Conservation (phyloP, 306 rosid genomes). For the Luffa acutangula region DNA sequence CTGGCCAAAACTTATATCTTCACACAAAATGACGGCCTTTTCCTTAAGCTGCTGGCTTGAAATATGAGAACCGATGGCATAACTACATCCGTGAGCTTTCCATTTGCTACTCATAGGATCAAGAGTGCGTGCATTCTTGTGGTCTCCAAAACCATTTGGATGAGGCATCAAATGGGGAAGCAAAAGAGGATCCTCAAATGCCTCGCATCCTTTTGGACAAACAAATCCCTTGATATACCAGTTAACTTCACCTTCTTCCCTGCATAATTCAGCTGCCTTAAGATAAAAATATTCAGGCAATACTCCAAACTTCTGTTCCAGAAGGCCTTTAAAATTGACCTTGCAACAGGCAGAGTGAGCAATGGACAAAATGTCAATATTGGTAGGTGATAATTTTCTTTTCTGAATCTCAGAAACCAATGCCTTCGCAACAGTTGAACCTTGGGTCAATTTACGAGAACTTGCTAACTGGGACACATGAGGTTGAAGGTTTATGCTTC, state of each 20-base stretch:
- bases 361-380: conserved; percentile 54
- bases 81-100: conserved; percentile 73
- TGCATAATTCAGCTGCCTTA: conserved; percentile 87
- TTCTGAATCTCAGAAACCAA: conserved; percentile 82
- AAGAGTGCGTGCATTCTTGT: conserved; percentile 18
- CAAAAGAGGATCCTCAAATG: conserved; percentile 33
- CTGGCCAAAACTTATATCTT: conserved; percentile 86
- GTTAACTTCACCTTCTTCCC: conserved; percentile 48
- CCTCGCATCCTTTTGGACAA: conserved; percentile 68
- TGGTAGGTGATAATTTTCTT: conserved; percentile 68
- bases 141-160: conserved; percentile 25
- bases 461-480: conserved; percentile 28
- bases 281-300: conserved; percentile 69
- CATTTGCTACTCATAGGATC: conserved; percentile 43
- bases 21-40: conserved; percentile 49
- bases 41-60: conserved; percentile 34
- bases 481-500: conserved; percentile 27
- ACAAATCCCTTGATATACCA: conserved; percentile 79
- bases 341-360: conserved; percentile 82
- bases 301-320: conserved; percentile 65
- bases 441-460: conserved; percentile 51
- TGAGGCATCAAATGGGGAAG: conserved; percentile 48
- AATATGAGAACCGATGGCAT: conserved; percentile 39
- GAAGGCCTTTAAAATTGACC: conserved; percentile 46
- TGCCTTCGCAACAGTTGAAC: conserved; percentile 73